phyloP scores from a whole-genome alignment of 108 stramenopile genomes.

The Discostella stelligeroides region DNA sequence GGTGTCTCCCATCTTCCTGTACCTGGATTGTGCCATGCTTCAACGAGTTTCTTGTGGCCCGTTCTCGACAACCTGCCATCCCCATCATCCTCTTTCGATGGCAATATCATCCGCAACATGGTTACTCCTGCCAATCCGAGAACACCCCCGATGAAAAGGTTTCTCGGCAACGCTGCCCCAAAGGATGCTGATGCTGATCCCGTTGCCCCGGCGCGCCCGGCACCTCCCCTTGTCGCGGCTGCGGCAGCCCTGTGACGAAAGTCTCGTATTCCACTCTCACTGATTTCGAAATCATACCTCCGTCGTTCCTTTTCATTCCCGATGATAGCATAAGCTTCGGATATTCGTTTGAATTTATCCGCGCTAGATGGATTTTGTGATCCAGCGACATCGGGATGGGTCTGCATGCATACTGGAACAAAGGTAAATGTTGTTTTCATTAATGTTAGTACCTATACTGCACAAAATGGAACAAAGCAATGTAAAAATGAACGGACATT shows the following conservation, averaged over 20 bases:
- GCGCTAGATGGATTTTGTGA: constrained; percentile 31
- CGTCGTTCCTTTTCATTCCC: constrained; percentile 55
- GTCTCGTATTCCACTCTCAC: constrained; percentile 18
- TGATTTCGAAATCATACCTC: constrained; percentile 61
- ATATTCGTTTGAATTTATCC: constrained; percentile 77
- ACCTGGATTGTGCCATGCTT: constrained; percentile 82
- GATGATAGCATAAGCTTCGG: constrained; percentile 72
- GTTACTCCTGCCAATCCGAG: constrained; percentile 33
- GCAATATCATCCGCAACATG: constrained; percentile 6
- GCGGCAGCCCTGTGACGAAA: constrained; percentile 5
- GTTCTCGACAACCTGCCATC: constrained; percentile 31
- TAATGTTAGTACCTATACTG: neutral
- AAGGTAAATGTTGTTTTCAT: neutral
- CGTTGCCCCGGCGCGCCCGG: constrained; percentile 9
- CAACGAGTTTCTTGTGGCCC: constrained; percentile 55
- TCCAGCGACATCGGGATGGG: constrained; percentile 88
- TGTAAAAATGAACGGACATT: constrained; percentile 15
- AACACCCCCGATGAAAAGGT: constrained; percentile 48
- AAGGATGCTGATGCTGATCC: constrained; percentile 28
- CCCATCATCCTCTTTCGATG: constrained; percentile 12
- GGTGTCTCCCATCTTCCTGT: constrained; percentile 80
- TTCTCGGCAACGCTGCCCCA: constrained; percentile 42
- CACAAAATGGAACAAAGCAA: neutral
- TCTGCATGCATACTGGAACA: constrained; percentile 69
- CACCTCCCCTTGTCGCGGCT: constrained; percentile 20